Evolutionary conservation across 2,329 filamentous ascomycete species (phyloP).

Genomic region (Fusarium nanum): DNA sequence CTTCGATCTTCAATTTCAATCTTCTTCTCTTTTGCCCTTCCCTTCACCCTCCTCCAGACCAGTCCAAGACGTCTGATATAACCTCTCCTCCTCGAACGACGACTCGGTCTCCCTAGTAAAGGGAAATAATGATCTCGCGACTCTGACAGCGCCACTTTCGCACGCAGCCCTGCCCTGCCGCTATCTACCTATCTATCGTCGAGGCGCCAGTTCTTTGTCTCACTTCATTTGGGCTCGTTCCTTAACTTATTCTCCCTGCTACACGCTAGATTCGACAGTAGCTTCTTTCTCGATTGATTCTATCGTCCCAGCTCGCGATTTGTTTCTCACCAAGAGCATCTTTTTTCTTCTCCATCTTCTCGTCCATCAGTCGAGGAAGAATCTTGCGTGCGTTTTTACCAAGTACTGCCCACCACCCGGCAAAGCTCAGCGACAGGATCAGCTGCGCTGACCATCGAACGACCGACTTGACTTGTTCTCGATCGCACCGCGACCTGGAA

Average conservation of each 20-base stretch:
- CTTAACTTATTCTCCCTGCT: constrained; percentile 46
- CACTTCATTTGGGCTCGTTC: constrained; percentile 44
- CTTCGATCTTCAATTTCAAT: constrained; percentile 42
- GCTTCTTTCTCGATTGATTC: constrained; percentile 34
- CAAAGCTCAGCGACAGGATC: constrained; percentile 43
- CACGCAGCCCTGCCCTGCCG: constrained; percentile 40
- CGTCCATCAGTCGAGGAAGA: constrained; percentile 17
- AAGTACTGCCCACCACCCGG: constrained; percentile 31
- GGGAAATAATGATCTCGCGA: constrained; percentile 46
- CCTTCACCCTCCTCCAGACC: constrained; percentile 10
- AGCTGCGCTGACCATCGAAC: constrained; percentile 48
- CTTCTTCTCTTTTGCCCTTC: constrained; percentile 25
- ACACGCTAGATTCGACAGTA: constrained; percentile 44
- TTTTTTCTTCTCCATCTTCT: constrained; percentile 6
- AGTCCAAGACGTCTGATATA: constrained; percentile 34
- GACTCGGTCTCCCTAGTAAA: constrained; percentile 35
- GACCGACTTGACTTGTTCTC: constrained; percentile 38
- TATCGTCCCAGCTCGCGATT: constrained; percentile 22
- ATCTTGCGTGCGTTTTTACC: constrained; percentile 27
- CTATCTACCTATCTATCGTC: constrained; percentile 43
- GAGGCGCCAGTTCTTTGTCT: constrained; percentile 50
- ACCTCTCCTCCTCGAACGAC: constrained; percentile 38
- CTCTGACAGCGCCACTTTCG: constrained; percentile 44
- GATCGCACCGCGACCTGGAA: constrained; percentile 37
- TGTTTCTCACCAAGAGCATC: constrained; percentile 15